Conservation (phyloP, 23 red algal genomes). For the Cyanidioschyzon merolae region DNA sequence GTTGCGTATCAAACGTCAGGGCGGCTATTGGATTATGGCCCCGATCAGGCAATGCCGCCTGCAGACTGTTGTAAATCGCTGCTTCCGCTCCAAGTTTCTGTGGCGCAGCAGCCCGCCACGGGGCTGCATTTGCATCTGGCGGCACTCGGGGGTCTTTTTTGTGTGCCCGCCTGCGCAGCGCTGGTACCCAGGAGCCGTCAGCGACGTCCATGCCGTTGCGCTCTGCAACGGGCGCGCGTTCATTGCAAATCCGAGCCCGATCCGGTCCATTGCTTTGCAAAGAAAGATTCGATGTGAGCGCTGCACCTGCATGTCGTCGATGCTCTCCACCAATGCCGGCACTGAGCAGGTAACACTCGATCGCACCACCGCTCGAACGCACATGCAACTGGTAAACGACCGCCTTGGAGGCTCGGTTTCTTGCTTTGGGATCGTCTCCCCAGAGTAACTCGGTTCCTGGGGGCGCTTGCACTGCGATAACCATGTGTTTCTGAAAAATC, state of each 20-base stretch:
- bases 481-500: conserved; percentile 58
- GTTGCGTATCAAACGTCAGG: no score
- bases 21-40: no score
- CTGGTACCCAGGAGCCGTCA: background rate
- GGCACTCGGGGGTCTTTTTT: no score
- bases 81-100: no score
- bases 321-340: background rate
- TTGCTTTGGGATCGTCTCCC: conserved; percentile 31
- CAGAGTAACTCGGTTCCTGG: conserved; percentile 81
- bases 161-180: background rate
- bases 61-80: no score
- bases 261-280: background rate
- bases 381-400: conserved; percentile 60
- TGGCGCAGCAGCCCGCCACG: background rate
- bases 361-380: conserved; percentile 60
- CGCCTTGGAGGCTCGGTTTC: background rate
- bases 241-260: background rate
- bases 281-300: background rate
- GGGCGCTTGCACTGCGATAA: conserved; percentile 89
- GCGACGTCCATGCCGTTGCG: background rate
- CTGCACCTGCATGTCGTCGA: background rate
- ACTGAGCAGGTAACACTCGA: conserved; percentile 76
- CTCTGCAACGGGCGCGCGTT: background rate
- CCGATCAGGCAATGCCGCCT: no score
- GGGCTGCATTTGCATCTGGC: background rate